Base-by-base conservation (phyloP, 179 eudicot genomes). In the Sideroxylon spinosum region DNA sequence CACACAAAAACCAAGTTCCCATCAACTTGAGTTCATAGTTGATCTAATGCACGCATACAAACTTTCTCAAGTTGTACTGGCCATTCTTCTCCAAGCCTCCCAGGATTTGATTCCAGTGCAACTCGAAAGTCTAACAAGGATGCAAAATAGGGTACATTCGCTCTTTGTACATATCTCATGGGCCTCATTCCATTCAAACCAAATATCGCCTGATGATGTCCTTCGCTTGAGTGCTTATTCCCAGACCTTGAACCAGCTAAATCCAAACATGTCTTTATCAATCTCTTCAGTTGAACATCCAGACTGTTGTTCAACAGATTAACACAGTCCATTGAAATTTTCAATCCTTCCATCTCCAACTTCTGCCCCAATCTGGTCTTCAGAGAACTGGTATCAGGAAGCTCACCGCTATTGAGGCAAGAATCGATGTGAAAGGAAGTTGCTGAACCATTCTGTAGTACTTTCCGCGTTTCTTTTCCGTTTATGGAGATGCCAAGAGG, bases 1-100 rank as follows among this genome's bases (percentile, higher is more conserved):
- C 19, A 28, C 50, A 6, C 63, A 44, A 76, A 49, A 78, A 57
- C 61, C 78, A 26, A 22, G 77, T 76, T 60, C 68, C 75, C 73
- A 66, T 79, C 72, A 80, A 59, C 79, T 63, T 60, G 56, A 37
- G 56, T 44, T 64, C 68, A 62, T 61, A 75, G 48, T 67, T 72
- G 78, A 68, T 88, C 87, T 68, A 83, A 82, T 62, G 82, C 87
- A 63, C 73, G 81, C 70, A 86, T 78, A 74, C 78, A 66, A 19
- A 89, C 32, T 80, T 85, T 93, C 86, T 92, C 97, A 14, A 90
- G 90, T 57, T 82, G 91, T 53, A 81, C 59, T 0, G 92, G 90
- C 93, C 97, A 89, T 82, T 90, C 89, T 71, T 86, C 88, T 59
- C 97, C 95, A 63, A 92, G 92, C 65, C 82, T 29, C 50, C 49